A percentile compares a stretch with the other conserved stretches of the same genome.
These are phyloP conservation scores for Globisporangium spiculum DNA, from an alignment of 352 stramenopile genomes.

Conservation along the genomic window DNA sequence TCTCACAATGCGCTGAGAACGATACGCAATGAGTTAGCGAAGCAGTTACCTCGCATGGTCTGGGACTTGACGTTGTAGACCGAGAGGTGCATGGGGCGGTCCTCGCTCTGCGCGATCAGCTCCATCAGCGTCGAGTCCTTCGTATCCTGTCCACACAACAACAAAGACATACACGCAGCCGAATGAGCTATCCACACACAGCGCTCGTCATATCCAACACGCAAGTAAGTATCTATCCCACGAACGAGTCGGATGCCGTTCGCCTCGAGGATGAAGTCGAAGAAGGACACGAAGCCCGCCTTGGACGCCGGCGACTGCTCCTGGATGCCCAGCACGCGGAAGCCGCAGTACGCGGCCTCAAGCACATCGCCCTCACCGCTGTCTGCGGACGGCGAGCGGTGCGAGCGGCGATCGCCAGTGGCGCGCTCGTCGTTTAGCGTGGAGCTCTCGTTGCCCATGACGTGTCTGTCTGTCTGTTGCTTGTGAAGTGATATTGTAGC, in stretches of 20 bases:
- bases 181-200: neutral
- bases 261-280: conserved; percentile 97
- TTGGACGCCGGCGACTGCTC: conserved; percentile 89
- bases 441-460: conserved; percentile 57
- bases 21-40: too few relatives aligned
- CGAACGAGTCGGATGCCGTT: conserved; percentile 86
- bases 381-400: conserved; percentile 13
- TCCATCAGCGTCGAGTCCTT: conserved; percentile 90
- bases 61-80: conserved; percentile 86
- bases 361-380: conserved; percentile 23
- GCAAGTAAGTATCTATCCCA: conserved; percentile 1
- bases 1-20: too few relatives aligned
- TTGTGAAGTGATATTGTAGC: neutral
- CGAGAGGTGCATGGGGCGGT: conserved; percentile 60
- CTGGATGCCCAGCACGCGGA: conserved; percentile 96
- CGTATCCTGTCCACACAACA: conserved; percentile 44
- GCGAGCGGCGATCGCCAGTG: conserved; percentile 12
- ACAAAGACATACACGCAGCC: neutral
- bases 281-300: conserved; percentile 95
- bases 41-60: conserved; percentile 33
- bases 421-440: conserved; percentile 18
- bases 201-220: neutral
- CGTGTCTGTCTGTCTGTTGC: neutral
- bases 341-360: conserved; percentile 82
- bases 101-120: conserved; percentile 87